Percentiles rank a stretch among this genome's conserved stretches.
phyloP scores from a whole-genome alignment of 768 basidiomycete genomes.

The Lanmaoa pseudosensibilis region DNA sequence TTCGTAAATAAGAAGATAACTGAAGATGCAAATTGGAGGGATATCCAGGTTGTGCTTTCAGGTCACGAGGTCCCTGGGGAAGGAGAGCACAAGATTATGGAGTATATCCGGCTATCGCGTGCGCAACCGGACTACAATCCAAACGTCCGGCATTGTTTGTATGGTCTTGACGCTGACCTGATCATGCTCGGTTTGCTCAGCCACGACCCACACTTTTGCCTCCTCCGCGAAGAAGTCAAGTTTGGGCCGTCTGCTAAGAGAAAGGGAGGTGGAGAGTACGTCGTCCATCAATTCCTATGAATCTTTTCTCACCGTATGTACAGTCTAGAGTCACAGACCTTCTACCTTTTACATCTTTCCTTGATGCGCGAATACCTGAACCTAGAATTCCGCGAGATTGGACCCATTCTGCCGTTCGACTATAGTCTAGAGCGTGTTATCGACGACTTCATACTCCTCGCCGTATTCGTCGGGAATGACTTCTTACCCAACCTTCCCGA shows the following conservation, averaged over 20 bases:
- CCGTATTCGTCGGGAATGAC: conserved; percentile 97
- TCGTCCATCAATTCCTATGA: neutral
- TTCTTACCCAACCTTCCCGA: conserved; percentile 96
- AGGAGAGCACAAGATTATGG: conserved; percentile 99
- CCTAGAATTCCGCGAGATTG: conserved; percentile 84
- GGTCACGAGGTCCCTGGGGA: conserved; percentile 99
- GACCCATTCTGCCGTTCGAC: conserved; percentile 64
- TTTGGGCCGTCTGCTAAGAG: conserved; percentile 82
- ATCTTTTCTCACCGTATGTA: conserved; percentile 8
- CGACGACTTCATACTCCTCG: conserved; percentile 96
- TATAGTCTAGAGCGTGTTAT: conserved; percentile 94
- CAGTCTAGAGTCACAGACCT: conserved; percentile 77
- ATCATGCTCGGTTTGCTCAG: conserved; percentile 97
- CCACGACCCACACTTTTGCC: conserved; percentile 98
- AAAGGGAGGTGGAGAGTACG: conserved; percentile 62
- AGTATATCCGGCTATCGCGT: conserved; percentile 92
- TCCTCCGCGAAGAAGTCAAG: conserved; percentile 96
- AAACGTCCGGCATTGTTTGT: conserved; percentile 95
- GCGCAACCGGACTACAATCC: conserved; percentile 97
- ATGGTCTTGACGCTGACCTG: conserved; percentile 96
- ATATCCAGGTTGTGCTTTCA: conserved; percentile 88
- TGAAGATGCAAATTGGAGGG: conserved; percentile 94
- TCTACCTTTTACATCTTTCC: conserved; percentile 92
- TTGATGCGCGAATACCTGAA: conserved; percentile 97
- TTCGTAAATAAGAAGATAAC: conserved; percentile 98